Evolutionary conservation across 495 filamentous ascomycete genomes (phyloP), one percentile per base, ranked within the genome.

Genomic region (Amniculicola lignicola): DNA sequence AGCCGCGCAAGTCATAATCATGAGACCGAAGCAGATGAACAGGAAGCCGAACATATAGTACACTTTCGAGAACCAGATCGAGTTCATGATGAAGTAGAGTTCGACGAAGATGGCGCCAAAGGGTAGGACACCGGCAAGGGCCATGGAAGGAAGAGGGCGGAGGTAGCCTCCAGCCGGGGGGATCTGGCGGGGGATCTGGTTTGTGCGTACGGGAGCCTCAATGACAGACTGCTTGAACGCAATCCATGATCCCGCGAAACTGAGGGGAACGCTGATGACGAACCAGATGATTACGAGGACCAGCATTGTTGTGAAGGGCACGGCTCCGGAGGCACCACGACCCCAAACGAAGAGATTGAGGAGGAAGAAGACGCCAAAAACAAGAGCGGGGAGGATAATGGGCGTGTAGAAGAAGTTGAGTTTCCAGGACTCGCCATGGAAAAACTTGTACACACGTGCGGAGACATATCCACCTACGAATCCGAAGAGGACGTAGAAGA

Each of bases 11-110:
- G 93, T 96, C 67, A 96, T 87, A 66, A 97, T 90, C 90, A 97
- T 96, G 59, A 98, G 81, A 14, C 87, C 92, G 71, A 94, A 98
- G 79, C 90, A 95, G 46, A 98, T 74, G 77, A 98, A 98, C 33
- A 98, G 78, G 78, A 98, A 98, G 24, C 93, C 93, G 62, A 98
- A 98, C 93, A 98, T 98, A 77, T 98, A 98, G 77, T 98, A 98
- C 51, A 98, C 89, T 75, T 92, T 92, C 76, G 83, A 88, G 70
- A 90, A 91, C 93, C 93, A 98, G 66, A 98, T 89, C 9, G 86
- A 90, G 72, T 83, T 91, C 88, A 96, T 93, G 74, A 98, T 96
- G 72, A 95, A 96, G 79, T 93, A 95, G 12, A 98, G 83, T 71
- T 98, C 94, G 35, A 97, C 89, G 57, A 95, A 95, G 72, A 98